Conservation (phyloP, 1,284 basidiomycete genomes). For the Bjerkandera adusta region DNA sequence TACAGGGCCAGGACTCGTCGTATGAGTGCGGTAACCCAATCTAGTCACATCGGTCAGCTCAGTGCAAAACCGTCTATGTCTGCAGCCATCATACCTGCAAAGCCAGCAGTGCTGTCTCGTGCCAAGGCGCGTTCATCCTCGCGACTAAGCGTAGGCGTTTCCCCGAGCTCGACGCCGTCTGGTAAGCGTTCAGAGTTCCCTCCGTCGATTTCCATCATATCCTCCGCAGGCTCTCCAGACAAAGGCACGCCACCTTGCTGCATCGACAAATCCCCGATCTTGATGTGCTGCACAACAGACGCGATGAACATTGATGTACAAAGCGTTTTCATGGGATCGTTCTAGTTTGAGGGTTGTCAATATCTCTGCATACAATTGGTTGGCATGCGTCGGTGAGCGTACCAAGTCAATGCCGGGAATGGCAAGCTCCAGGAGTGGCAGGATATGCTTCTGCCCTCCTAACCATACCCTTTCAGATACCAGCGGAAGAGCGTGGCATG, state of each 20-base stretch:
- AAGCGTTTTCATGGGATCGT: slow-evolving; percentile 91
- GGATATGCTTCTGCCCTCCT: slow-evolving; percentile 85
- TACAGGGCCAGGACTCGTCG: slow-evolving; percentile 85
- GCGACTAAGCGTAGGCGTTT: slow-evolving; percentile 48
- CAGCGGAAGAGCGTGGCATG: slow-evolving; percentile 77
- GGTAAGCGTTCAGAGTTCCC: slow-evolving; percentile 43
- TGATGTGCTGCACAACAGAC: slow-evolving; percentile 76
- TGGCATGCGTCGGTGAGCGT: slow-evolving; percentile 1
- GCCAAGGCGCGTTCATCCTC: slow-evolving; percentile 75
- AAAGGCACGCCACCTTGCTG: slow-evolving; percentile 53
- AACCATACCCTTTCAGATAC: slow-evolving; percentile 79
- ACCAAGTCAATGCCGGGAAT: slow-evolving; percentile 90
- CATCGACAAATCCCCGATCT: slow-evolving; percentile 77
- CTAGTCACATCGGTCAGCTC: slow-evolving; percentile 32
- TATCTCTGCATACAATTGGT: slow-evolving; percentile 8
- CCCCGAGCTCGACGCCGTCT: slow-evolving; percentile 52
- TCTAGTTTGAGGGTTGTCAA: slow-evolving; percentile 42
- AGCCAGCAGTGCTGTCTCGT: slow-evolving; percentile 76
- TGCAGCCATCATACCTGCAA: slow-evolving; percentile 76
- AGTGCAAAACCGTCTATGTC: slow-evolving; percentile 7
- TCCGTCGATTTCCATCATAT: slow-evolving; percentile 52
- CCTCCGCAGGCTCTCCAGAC: slow-evolving; percentile 50
- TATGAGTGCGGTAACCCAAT: slow-evolving; percentile 91
- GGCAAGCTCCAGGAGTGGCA: slow-evolving; percentile 88
- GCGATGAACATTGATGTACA: slow-evolving; percentile 81